A percentile compares a stretch with the other conserved stretches of the same genome.
Evolutionary conservation across 23 red algal genomes (phyloP).

Genomic region (Gracilaria gracilis): DNA sequence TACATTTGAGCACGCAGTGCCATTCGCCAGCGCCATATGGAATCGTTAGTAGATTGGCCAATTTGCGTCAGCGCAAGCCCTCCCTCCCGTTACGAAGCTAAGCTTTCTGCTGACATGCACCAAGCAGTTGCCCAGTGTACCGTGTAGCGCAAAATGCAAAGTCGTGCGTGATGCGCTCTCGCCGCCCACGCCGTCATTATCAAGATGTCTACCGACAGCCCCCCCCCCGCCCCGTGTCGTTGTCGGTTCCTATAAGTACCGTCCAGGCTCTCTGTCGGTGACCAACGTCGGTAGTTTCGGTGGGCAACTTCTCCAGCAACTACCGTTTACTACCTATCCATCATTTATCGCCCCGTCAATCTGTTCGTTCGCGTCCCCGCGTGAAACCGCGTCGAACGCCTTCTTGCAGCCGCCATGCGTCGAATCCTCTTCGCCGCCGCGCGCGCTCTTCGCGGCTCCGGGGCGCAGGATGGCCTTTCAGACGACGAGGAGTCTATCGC

Average conservation of each 20-base stretch:
- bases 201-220: too few relatives aligned
- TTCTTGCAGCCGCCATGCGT: not conserved
- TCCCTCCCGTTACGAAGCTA: not conserved
- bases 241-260: not conserved
- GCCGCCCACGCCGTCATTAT: not conserved
- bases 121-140: not conserved
- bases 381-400: not conserved
- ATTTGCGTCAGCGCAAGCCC: not conserved
- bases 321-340: not conserved
- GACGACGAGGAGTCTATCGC: slow-evolving; percentile 1
- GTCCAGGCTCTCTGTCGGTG: not conserved
- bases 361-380: not conserved
- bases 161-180: too few relatives aligned
- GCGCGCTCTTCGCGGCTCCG: slow-evolving; percentile 6
- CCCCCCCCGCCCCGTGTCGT: not conserved
- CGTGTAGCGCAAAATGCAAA: not conserved
- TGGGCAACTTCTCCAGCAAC: not conserved
- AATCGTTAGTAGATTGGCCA: not conserved
- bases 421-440: slow-evolving; percentile 11
- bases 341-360: not conserved
- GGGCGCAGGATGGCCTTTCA: not conserved
- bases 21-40: not conserved
- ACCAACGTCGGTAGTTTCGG: not conserved
- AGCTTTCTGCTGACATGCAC: not conserved
- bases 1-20: not conserved